phyloP scores from a whole-genome alignment of 108 stramenopile genomes.

The Ochromonas danica region DNA sequence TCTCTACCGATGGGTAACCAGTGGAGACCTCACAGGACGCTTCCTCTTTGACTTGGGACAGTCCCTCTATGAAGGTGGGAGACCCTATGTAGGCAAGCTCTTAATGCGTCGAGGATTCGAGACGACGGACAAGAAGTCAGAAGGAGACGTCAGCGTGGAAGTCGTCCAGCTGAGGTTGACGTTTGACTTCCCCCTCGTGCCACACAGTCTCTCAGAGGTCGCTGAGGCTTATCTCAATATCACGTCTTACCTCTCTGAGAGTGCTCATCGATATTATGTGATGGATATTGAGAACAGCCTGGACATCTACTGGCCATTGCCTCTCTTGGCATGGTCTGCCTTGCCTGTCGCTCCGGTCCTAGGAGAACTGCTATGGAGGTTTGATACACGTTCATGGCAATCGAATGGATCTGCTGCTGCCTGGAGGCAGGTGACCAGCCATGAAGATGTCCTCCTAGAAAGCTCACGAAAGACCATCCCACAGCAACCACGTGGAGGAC shows the following conservation, averaged over 20 bases:
- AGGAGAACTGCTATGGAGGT: constrained; percentile 18
- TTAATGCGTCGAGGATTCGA: constrained; percentile 13
- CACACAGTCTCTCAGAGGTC: neutral
- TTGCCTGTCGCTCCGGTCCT: constrained; percentile 23
- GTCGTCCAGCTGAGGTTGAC: constrained; percentile 15
- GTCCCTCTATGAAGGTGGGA: constrained; percentile 26
- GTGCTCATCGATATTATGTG: neutral
- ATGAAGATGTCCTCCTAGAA: neutral
- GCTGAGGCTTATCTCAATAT: constrained; percentile 6
- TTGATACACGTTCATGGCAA: neutral
- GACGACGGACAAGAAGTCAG: neutral
- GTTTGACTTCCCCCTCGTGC: constrained; percentile 26
- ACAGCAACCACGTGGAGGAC: no score
- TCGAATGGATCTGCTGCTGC: neutral
- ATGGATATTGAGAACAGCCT: constrained; percentile 1
- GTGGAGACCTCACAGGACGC: constrained; percentile 15
- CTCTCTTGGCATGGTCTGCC: neutral
- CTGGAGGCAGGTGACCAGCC: neutral
- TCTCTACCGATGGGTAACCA: constrained; percentile 3
- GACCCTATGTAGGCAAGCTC: neutral
- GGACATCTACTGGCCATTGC: constrained; percentile 28
- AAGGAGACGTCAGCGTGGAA: neutral
- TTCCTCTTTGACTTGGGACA: constrained; percentile 30
- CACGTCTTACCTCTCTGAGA: neutral
- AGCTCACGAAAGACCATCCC: no score